phyloP scores from a whole-genome alignment of 1,284 basidiomycete species.

The Trichosporon ovoides region DNA sequence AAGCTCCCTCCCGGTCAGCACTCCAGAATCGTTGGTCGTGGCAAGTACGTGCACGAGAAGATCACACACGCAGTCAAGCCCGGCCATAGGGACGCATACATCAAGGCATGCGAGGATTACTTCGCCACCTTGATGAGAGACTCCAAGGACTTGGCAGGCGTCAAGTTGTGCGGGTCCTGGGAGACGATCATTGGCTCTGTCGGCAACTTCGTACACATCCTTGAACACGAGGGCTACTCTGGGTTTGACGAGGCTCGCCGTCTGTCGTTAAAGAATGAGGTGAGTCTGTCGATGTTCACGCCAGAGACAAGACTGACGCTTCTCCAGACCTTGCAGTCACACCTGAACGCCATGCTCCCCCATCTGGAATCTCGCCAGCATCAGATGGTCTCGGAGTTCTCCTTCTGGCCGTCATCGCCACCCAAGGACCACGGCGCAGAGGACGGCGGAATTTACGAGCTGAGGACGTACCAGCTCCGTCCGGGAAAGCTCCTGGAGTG shows the following conservation, averaged over 20 bases:
- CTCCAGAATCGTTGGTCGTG: conserved; percentile 73
- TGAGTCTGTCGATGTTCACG: conserved; percentile 14
- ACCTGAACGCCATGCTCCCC: conserved; percentile 58
- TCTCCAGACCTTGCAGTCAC: conserved; percentile 16
- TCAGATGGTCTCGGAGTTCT: conserved; percentile 86
- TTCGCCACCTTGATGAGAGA: conserved; percentile 72
- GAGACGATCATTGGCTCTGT: conserved; percentile 77
- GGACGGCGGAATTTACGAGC: conserved; percentile 82
- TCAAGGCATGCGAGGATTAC: conserved; percentile 74
- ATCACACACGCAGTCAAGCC: conserved; percentile 83
- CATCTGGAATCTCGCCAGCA: conserved; percentile 63
- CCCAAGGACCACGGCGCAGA: conserved; percentile 57
- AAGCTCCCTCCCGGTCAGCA: conserved; percentile 60
- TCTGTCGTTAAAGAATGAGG: conserved; percentile 28
- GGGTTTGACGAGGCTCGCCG: conserved; percentile 60
- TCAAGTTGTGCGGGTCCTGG: conserved; percentile 87
- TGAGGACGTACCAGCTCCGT: conserved; percentile 66
- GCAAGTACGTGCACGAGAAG: conserved; percentile 73
- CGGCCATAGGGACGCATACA: conserved; percentile 70
- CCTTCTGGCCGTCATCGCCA: conserved; percentile 83
- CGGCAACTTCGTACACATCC: conserved; percentile 66
- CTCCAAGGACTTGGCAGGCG: conserved; percentile 56
- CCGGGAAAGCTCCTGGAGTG: conserved; percentile 86
- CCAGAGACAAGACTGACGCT: conserved; percentile 6
- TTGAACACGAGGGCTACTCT: conserved; percentile 83